phyloP scores from a whole-genome alignment of 2,329 filamentous ascomycete genomes.

The Epichloe typhina region DNA sequence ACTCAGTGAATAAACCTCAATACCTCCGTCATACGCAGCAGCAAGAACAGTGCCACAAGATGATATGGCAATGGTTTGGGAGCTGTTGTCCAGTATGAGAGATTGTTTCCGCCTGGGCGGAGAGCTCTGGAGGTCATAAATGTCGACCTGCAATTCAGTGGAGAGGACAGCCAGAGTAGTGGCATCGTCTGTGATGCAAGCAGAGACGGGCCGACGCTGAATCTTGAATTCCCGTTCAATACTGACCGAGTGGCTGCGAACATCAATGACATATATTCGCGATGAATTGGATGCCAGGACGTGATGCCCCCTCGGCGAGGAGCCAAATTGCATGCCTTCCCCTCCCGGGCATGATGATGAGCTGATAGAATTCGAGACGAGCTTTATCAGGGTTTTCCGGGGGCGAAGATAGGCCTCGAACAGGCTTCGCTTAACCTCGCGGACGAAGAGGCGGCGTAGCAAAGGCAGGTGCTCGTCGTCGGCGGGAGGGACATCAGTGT shows the following conservation, averaged over 20 bases:
- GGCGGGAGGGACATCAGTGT: conserved; percentile 25
- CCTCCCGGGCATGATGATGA: conserved; percentile 73
- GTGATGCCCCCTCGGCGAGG: conserved; percentile 62
- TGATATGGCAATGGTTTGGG: conserved; percentile 66
- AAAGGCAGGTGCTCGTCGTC: conserved; percentile 39
- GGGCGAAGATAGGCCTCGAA: conserved; percentile 67
- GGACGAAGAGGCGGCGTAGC: conserved; percentile 53
- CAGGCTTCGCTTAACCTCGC: conserved; percentile 61
- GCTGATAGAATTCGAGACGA: conserved; percentile 74
- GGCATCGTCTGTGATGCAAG: conserved; percentile 69
- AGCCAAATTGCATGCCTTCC: conserved; percentile 78
- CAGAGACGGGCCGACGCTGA: conserved; percentile 57
- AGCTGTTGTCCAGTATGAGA: conserved; percentile 64
- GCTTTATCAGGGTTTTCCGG: conserved; percentile 56
- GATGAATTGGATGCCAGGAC: conserved; percentile 77
- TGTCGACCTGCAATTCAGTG: conserved; percentile 68
- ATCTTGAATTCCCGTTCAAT: conserved; percentile 73
- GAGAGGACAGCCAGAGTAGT: conserved; percentile 66
- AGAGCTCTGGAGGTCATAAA: conserved; percentile 58
- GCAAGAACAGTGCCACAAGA: conserved; percentile 72
- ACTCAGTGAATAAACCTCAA: conserved; percentile 69
- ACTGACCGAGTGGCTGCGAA: conserved; percentile 42
- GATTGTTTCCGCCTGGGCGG: conserved; percentile 61
- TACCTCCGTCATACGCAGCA: conserved; percentile 75
- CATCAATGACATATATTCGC: conserved; percentile 65